Evolutionary conservation across 768 basidiomycete species (phyloP).

Genomic region (Pisolithus microcarpus): DNA sequence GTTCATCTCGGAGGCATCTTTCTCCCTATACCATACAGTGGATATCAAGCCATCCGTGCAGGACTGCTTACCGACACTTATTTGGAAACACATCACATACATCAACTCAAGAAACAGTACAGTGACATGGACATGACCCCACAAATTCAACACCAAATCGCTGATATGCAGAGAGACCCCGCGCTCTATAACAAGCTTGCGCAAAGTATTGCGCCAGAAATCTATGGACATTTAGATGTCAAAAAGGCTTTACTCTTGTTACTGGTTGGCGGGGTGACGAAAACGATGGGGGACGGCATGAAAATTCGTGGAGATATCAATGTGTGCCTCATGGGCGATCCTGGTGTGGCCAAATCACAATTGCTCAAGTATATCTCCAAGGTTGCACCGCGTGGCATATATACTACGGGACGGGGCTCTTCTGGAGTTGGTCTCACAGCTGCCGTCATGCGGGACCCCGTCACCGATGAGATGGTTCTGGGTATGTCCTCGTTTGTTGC

Average conservation of each 20-base stretch:
- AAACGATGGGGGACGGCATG: conserved; percentile 94
- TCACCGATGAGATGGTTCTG: conserved; percentile 98
- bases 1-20: conserved; percentile 95
- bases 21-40: conserved; percentile 95
- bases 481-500: conserved; percentile 48
- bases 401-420: conserved; percentile 97
- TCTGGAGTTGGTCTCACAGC: conserved; percentile 98
- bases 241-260: conserved; percentile 92
- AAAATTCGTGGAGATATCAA: conserved; percentile 98
- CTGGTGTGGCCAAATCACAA: conserved; percentile 98
- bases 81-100: conserved; percentile 82
- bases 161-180: conserved; percentile 63
- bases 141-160: conserved; percentile 64
- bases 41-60: conserved; percentile 93
- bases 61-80: conserved; percentile 97
- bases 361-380: conserved; percentile 97
- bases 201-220: conserved; percentile 94
- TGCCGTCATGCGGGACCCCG: conserved; percentile 98
- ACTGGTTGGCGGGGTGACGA: conserved; percentile 93
- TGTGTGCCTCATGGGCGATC: conserved; percentile 97
- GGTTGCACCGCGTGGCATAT: conserved; percentile 94
- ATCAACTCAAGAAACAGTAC: conserved; percentile 97
- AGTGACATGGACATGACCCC: conserved; percentile 89
- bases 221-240: conserved; percentile 95
- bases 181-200: conserved; percentile 84